phyloP scores from a whole-genome alignment of 2,329 filamentous ascomycete species.

The Aspergillus latus region DNA sequence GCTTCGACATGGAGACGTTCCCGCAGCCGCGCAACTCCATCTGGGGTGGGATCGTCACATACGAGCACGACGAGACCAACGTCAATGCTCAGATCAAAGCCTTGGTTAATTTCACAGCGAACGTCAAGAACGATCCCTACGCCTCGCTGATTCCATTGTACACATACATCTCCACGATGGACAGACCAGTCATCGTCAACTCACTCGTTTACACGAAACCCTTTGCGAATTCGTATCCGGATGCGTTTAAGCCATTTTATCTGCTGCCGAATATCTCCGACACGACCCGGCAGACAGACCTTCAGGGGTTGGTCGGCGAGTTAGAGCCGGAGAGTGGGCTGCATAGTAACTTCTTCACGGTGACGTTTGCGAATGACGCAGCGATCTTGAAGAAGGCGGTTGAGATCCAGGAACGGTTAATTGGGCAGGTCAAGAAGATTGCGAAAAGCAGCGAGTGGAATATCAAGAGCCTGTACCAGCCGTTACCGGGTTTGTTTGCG shows the following conservation, averaged over 20 bases:
- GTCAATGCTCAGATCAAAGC: constrained; percentile 16
- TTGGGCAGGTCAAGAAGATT: background rate
- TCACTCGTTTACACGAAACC: constrained; percentile 16
- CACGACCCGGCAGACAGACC: background rate
- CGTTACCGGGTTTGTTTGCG: background rate
- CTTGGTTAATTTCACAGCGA: constrained; percentile 17
- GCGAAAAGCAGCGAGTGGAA: background rate
- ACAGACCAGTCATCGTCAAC: constrained; percentile 10
- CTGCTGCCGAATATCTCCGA: constrained; percentile 13
- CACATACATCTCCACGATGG: constrained; percentile 29
- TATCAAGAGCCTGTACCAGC: constrained; percentile 3
- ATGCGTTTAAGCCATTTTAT: constrained; percentile 13
- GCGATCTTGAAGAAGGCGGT: background rate
- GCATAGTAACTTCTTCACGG: background rate
- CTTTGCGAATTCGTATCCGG: background rate
- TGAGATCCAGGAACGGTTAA: background rate
- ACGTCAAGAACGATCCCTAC: constrained; percentile 18
- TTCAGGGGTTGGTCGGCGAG: background rate
- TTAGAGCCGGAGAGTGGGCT: background rate
- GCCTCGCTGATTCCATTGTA: constrained; percentile 41
- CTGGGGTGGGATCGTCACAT: background rate
- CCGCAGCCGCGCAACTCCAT: background rate
- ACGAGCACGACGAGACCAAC: background rate
- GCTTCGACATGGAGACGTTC: background rate
- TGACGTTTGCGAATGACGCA: constrained; percentile 2